A percentile compares a stretch with the other conserved stretches of the same genome.
These are phyloP conservation scores for Saccharum officinarum DNA, from an alignment of 176 grass and related monocot species.

Conservation along the genomic window DNA sequence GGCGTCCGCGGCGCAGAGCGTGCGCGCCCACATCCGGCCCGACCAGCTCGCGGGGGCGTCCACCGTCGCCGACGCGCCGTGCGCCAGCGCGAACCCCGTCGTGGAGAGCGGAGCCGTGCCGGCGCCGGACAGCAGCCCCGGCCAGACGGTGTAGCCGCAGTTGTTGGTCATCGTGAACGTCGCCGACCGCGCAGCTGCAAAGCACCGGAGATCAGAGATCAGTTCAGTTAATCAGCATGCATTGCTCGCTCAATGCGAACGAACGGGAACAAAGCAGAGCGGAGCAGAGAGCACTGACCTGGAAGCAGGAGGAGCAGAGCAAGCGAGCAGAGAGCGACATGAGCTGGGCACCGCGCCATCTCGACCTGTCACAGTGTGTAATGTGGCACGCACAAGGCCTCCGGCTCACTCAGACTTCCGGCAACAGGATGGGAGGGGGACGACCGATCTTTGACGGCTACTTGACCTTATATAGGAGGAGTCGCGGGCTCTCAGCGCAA, in stretches of 20 bases:
- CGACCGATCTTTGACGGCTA: background rate
- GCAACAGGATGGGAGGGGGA: background rate
- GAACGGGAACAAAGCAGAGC: background rate
- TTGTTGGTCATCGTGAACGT: constrained; percentile 85
- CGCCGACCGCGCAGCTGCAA: constrained; percentile 58
- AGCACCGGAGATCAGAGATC: background rate
- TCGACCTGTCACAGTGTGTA: background rate
- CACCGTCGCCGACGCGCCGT: constrained; percentile 54
- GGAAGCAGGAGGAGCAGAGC: constrained; percentile 46
- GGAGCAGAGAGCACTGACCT: background rate
- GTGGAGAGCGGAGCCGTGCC: constrained; percentile 62
- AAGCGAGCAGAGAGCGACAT: constrained; percentile 28
- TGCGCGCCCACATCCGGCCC: constrained; percentile 90
- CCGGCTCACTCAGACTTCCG: background rate
- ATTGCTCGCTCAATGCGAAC: background rate
- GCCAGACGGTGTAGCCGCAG: constrained; percentile 89
- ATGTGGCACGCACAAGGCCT: background rate
- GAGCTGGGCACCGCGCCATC: constrained; percentile 40
- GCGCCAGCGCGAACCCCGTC: constrained; percentile 71
- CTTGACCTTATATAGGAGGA: constrained; percentile 24
- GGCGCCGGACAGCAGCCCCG: constrained; percentile 75
- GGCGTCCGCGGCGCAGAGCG: constrained; percentile 68
- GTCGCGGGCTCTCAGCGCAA: background rate
- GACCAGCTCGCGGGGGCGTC: constrained; percentile 68
- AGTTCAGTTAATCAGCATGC: background rate